Conservation (phyloP, 495 filamentous ascomycete species). For the Antarctomyces pellizariae region DNA sequence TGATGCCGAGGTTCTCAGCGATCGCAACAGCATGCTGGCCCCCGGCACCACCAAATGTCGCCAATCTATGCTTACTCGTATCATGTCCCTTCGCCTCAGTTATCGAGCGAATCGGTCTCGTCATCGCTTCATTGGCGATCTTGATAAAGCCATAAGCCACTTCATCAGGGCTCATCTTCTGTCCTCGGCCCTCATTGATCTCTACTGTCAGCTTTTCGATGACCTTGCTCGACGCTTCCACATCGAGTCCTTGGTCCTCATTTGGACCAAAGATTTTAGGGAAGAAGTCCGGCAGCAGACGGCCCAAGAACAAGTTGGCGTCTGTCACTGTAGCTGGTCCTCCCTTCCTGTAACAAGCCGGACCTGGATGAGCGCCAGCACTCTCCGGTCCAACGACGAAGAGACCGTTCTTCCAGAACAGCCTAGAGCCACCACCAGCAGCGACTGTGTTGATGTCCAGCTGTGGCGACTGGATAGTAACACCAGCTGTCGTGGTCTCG, state of each 20-base stretch:
- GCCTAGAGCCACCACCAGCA: conserved; percentile 72
- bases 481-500: conserved; percentile 86
- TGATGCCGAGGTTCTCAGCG: conserved; percentile 68
- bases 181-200: conserved; percentile 46
- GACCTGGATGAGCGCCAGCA: conserved; percentile 78
- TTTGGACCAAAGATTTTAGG: conserved; percentile 90
- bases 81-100: conserved; percentile 90
- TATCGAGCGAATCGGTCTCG: conserved; percentile 69
- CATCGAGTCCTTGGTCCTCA: conserved; percentile 70
- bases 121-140: conserved; percentile 94
- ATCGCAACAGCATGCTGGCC: conserved; percentile 96
- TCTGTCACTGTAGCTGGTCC: conserved; percentile 86
- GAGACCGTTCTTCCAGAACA: conserved; percentile 78
- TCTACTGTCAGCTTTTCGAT: conserved; percentile 57
- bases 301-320: conserved; percentile 74
- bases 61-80: conserved; percentile 69
- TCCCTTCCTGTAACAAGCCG: conserved; percentile 86
- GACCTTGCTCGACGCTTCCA: conserved; percentile 46
- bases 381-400: conserved; percentile 96
- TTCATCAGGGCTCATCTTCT: conserved; percentile 63
- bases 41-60: conserved; percentile 85
- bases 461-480: conserved; percentile 86
- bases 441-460: conserved; percentile 97
- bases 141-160: conserved; percentile 79
- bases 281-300: conserved; percentile 83